These are phyloP conservation scores for Volvox carteri DNA, from an alignment of 163 green algal species.

Conservation along the genomic window DNA sequence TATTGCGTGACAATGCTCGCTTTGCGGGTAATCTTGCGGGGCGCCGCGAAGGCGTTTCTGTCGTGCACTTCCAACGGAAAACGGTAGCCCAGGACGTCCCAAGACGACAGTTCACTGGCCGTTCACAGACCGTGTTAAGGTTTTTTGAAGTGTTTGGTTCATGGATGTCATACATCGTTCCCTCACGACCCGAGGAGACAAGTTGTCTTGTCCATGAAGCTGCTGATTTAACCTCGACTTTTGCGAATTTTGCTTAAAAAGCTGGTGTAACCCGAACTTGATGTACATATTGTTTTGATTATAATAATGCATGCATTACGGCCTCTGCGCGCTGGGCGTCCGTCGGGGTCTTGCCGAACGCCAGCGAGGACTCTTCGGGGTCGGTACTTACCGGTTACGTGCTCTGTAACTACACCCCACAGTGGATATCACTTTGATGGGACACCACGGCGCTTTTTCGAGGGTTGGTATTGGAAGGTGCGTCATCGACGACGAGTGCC, in stretches of 20 bases:
- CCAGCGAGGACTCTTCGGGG: neutral
- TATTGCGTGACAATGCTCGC: too few species aligned
- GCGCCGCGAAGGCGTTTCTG: neutral
- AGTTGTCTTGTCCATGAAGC: too few species aligned
- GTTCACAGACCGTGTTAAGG: too few species aligned
- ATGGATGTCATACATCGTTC: too few species aligned
- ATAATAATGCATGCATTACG: neutral
- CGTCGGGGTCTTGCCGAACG: neutral
- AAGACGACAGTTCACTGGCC: too few species aligned
- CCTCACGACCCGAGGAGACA: too few species aligned
- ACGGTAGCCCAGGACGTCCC: too few species aligned
- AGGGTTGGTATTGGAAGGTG: slow-evolving; percentile 98
- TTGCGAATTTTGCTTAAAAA: too few species aligned
- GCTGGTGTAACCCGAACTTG: too few species aligned
- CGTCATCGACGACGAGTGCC: slow-evolving; percentile 10
- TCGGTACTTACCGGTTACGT: neutral
- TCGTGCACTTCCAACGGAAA: neutral
- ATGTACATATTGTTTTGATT: neutral
- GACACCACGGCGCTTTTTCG: slow-evolving; percentile 88
- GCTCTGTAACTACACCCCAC: slow-evolving; percentile 75
- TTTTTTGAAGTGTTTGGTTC: too few species aligned
- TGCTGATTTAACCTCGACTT: too few species aligned
- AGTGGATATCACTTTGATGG: slow-evolving; percentile 94
- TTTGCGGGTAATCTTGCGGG: too few species aligned
- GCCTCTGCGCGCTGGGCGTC: neutral